Evolutionary conservation across 2,329 filamentous ascomycete species (phyloP), one percentile per base, ranked within the genome.

Genomic region (Ustilaginoidea virens): DNA sequence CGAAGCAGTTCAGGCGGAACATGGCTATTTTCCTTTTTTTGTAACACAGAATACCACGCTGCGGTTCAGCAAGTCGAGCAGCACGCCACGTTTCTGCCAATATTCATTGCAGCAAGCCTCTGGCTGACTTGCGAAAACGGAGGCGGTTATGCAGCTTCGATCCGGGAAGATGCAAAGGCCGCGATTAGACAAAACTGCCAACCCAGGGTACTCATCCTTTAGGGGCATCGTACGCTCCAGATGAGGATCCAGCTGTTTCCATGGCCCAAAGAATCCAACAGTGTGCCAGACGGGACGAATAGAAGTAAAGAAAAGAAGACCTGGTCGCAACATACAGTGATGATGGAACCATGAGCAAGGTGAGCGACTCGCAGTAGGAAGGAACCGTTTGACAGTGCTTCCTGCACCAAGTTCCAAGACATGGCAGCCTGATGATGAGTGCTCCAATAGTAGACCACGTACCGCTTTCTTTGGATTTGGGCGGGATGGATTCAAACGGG

Each of bases 291-390:
- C 5, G 24, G 14, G 12, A 7, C 24, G 6, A 14, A 16, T 7
- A 15, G 24, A 17, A 26, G 17, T 17, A 26, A 17, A 5, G 24
- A 14, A 17, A 14, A 5, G 14, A 26, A 26, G n/a, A 26, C 24
- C 12, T 26, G 11, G 24, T 26, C 24, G 12, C 24, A 26, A 26
- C 14, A 26, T 8, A 26, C 24, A 17, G 24, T 12, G 17, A 26
- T 17, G 24, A 15, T 26, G 15, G 24, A 15, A 11, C 17, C 17
- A 7, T 17, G 14, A n/a, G 24, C 24, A 16, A 26, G 7, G 5
- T 26, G 11, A 14, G 7, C 24, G 7, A 26, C 24, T 17, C 17
- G 12, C 12, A 7, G 5, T 7, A 26, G n/a, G 24, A 26, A n/a
- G n/a, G n/a, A n/a, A n/a, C n/a, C n/a, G n/a, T n/a, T n/a, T n/a